Evolutionary conservation across 306 rosid species (phyloP).

Genomic region (Mucuna pruriens): DNA sequence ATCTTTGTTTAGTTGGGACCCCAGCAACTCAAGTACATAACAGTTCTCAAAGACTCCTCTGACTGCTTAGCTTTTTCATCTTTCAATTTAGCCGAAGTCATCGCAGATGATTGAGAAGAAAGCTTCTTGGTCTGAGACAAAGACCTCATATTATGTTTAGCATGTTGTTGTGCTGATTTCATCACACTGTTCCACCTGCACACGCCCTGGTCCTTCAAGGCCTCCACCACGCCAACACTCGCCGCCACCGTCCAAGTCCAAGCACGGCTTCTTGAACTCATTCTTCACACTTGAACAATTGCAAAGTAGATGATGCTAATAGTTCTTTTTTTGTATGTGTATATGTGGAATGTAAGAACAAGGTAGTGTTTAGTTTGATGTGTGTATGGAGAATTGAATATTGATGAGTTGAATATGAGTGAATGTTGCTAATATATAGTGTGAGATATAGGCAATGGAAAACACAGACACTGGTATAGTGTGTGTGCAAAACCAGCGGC

Average conservation of each 20-base stretch:
- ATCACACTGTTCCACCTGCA: constrained; percentile 55
- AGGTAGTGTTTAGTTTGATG: background rate
- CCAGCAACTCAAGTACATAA: constrained; percentile 74
- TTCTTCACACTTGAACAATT: background rate
- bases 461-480: background rate
- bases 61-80: constrained; percentile 59
- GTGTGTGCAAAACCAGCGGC: constrained; percentile 23
- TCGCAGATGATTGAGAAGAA: constrained; percentile 47
- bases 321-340: background rate
- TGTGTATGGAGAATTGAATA: background rate
- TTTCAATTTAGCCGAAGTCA: constrained; percentile 38
- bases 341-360: background rate
- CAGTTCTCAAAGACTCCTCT: constrained; percentile 65
- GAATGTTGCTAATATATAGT: constrained; percentile 24
- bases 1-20: constrained; percentile 38
- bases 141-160: constrained; percentile 41
- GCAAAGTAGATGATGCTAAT: background rate
- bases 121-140: constrained; percentile 46
- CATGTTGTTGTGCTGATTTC: constrained; percentile 51
- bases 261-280: constrained; percentile 43
- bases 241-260: constrained; percentile 45
- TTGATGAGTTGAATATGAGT: background rate
- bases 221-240: constrained; percentile 49
- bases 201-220: constrained; percentile 63
- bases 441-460: background rate